These are phyloP conservation scores for Yamadazyma diospyri DNA, from an alignment of 1,139 yeast genomes.

Conservation along the genomic window DNA sequence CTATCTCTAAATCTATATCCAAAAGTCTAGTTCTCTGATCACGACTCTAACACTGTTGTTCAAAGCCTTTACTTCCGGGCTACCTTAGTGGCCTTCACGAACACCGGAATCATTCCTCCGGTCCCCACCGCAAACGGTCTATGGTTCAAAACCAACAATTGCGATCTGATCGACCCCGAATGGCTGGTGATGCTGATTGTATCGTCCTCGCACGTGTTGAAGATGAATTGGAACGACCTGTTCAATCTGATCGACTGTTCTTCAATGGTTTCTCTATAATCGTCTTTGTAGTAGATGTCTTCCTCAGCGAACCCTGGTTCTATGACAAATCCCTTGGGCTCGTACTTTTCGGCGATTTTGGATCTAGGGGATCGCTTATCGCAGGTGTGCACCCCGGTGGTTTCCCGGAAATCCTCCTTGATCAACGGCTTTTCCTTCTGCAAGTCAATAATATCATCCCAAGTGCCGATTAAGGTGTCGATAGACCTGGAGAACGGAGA, in stretches of 20 bases:
- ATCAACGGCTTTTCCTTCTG: conserved; percentile 27
- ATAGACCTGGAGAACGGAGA: conserved; percentile 39
- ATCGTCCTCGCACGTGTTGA: conserved; percentile 25
- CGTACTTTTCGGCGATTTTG: conserved; percentile 29
- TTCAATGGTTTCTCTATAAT: conserved; percentile 38
- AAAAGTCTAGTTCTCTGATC: background rate
- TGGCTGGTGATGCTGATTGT: conserved; percentile 56
- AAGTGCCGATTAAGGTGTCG: conserved; percentile 34
- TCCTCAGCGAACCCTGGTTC: conserved; percentile 41
- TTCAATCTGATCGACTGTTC: conserved; percentile 40
- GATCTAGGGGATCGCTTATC: conserved; percentile 38
- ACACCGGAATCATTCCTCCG: conserved; percentile 67
- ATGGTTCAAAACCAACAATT: conserved; percentile 54
- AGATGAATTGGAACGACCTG: conserved; percentile 33
- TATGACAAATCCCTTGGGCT: conserved; percentile 26
- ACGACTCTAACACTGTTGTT: background rate
- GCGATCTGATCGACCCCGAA: conserved; percentile 58
- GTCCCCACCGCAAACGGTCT: conserved; percentile 55
- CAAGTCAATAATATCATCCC: conserved; percentile 29
- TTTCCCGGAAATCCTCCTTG: conserved; percentile 41
- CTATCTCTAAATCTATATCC: no score
- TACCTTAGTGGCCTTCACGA: conserved; percentile 42
- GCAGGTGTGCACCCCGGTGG: conserved; percentile 43
- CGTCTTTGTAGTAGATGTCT: conserved; percentile 35
- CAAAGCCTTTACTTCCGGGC: no score